Evolutionary conservation across 257 asterid genomes (phyloP), one percentile per base, ranked within the genome.

Genomic region (Ehretia macrophylla): DNA sequence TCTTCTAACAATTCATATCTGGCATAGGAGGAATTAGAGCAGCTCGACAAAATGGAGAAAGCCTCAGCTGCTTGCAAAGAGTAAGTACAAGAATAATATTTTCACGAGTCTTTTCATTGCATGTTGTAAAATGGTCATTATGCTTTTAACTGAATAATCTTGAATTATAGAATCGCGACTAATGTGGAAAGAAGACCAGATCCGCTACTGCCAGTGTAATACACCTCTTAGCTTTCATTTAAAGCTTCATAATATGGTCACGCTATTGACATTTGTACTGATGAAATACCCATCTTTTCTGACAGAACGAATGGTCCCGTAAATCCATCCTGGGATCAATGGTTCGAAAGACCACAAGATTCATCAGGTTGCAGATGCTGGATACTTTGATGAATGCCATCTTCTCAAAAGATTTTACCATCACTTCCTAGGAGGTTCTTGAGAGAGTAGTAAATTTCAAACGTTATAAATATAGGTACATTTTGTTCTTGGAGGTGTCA

Each of bases 271-370:
- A 8, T 4, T 68, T 53, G 17, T 51, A 17, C 44, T 38, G 16
- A 60, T 57, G 22, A 40, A 51, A 56, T 48, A 49, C 8, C 18
- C 37, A 44, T 56, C 27, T 48, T 60, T 47, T 67, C 12, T 53
- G 21, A 53, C 85, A 92, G 98, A 73, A 88, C 97, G 20, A 85
- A 47, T 3, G 97, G 95, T 59, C 97, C 98, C 8, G 19, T 75
- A 61, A 88, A 79, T 70, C 91, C 93, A 35, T 63, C 53, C 11
- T 92, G 98, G 98, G 97, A 92, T 77, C 77, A 92, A 70, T 92
- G 98, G 98, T 92, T 88, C 62, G 96, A 92, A 81, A 86, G 96
- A 42, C 91, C 87, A 14, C 88, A 51, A 58, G 93, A 92, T 52
- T 75, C 96, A 45, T 79, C 95, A 17, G 83, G 95, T 51, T 92